Conservation (phyloP, 768 basidiomycete species). For the Naganishia randhawae region DNA sequence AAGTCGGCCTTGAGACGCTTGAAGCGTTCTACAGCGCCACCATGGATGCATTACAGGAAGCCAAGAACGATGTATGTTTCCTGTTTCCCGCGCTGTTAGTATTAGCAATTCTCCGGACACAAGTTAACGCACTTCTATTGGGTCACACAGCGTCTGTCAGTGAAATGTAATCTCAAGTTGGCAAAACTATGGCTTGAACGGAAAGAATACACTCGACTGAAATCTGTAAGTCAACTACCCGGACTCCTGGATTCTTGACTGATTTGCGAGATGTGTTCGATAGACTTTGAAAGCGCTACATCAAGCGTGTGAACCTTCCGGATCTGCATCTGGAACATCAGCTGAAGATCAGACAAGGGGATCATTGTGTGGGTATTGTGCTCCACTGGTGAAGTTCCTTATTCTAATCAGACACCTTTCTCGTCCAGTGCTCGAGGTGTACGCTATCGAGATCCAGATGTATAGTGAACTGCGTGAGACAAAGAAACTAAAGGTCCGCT, state of each 20-base stretch:
- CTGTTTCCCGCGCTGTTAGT: neutral
- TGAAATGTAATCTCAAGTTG: conserved; percentile 92
- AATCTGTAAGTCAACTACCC: conserved; percentile 58
- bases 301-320: conserved; percentile 42
- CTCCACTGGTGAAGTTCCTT: neutral
- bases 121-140: neutral
- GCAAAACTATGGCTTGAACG: conserved; percentile 96
- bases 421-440: conserved; percentile 74
- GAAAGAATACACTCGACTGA: conserved; percentile 78
- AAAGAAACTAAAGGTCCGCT: conserved; percentile 82
- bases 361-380: conserved; percentile 59
- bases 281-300: conserved; percentile 42
- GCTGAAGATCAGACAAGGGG: conserved; percentile 73
- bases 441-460: conserved; percentile 99
- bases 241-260: neutral
- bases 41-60: conserved; percentile 80
- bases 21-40: conserved; percentile 96
- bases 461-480: conserved; percentile 93
- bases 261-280: neutral
- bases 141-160: conserved; percentile 69
- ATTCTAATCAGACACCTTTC: neutral
- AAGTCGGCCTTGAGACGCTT: conserved; percentile 67
- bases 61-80: conserved; percentile 81
- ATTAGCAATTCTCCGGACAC: neutral
- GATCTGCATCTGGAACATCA: conserved; percentile 39